These are phyloP conservation scores for Pythium aphanidermatum DNA, from an alignment of 352 stramenopile genomes.

Conservation along the genomic window DNA sequence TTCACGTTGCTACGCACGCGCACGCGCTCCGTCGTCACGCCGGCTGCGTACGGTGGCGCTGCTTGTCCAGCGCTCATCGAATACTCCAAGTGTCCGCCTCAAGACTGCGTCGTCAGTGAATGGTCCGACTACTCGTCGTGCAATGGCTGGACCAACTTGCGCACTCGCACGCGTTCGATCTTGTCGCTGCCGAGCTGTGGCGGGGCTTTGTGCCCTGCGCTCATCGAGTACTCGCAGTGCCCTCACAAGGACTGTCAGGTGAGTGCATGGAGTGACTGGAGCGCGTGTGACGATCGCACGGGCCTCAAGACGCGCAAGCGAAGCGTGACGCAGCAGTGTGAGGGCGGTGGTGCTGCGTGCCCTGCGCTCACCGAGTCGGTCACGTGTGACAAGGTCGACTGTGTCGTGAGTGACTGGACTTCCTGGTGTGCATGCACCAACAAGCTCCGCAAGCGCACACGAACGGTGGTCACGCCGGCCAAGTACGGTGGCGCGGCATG, in stretches of 20 bases:
- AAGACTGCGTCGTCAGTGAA: constrained; percentile 14
- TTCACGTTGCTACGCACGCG: constrained; percentile 7
- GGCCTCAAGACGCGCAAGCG: constrained; percentile 15
- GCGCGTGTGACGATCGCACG: constrained; percentile 10
- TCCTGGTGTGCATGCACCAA: constrained; percentile 32
- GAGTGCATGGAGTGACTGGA: constrained; percentile 13
- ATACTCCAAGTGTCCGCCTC: constrained; percentile 8
- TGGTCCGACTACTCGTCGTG: constrained; percentile 13
- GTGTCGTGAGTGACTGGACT: constrained; percentile 35
- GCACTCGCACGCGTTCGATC: constrained; percentile 8
- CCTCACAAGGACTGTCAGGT: constrained; percentile 6
- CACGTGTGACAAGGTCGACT: constrained; percentile 38
- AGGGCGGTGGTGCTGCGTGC: constrained; percentile 19
- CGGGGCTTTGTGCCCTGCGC: constrained; percentile 20
- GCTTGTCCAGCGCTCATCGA: constrained; percentile 28
- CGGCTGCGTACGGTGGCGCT: constrained; percentile 20
- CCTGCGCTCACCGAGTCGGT: constrained; percentile 20
- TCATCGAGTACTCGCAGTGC: constrained; percentile 20
- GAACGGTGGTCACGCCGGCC: constrained; percentile 23
- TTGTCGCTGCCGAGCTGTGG: constrained; percentile 11
- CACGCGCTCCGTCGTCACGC: constrained; percentile 10
- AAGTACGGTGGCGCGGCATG: constrained; percentile 34
- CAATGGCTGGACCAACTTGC: constrained; percentile 5
- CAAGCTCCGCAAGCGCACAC: constrained; percentile 28
- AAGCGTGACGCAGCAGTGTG: constrained; percentile 8